Evolutionary conservation across 1,139 yeast species (phyloP).

Genomic region (Magnusiomyces clavatus): DNA sequence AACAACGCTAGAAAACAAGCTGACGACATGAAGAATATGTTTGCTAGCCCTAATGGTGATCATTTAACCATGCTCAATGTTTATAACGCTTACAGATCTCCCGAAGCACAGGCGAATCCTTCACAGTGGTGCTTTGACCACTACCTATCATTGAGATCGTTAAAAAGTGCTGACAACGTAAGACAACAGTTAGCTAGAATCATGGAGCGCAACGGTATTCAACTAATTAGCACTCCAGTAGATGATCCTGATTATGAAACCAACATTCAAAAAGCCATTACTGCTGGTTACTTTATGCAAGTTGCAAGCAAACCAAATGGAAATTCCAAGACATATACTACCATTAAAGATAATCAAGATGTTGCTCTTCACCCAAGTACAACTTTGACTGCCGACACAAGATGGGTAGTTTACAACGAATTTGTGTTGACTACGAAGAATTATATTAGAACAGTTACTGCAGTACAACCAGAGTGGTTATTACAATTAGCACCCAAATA

Average conservation of each 20-base stretch:
- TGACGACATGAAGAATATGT: slow-evolving; percentile 79
- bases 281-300: slow-evolving; percentile 97
- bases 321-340: slow-evolving; percentile 69
- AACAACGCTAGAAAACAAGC: slow-evolving; percentile 82
- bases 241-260: slow-evolving; percentile 57
- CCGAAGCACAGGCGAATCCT: slow-evolving; percentile 47
- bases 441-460: slow-evolving; percentile 91
- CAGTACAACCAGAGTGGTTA: slow-evolving; percentile 86
- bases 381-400: slow-evolving; percentile 75
- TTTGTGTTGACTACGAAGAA: slow-evolving; percentile 90
- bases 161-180: slow-evolving; percentile 77
- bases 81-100: slow-evolving; percentile 68
- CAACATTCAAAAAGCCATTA: slow-evolving; percentile 76
- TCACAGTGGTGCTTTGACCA: slow-evolving; percentile 83
- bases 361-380: slow-evolving; percentile 91
- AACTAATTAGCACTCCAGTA: slow-evolving; percentile 59
- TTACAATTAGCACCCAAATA: slow-evolving; percentile 82
- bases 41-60: slow-evolving; percentile 94
- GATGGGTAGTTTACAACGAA: slow-evolving; percentile 92
- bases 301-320: slow-evolving; percentile 51
- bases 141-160: slow-evolving; percentile 74
- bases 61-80: slow-evolving; percentile 87
- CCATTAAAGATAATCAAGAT: slow-evolving; percentile 93
- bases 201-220: slow-evolving; percentile 76
- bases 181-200: slow-evolving; percentile 74